A percentile compares a stretch with the other conserved stretches of the same genome.
Evolutionary conservation across 2,329 filamentous ascomycete species (phyloP).

Genomic region (Fusarium citri): DNA sequence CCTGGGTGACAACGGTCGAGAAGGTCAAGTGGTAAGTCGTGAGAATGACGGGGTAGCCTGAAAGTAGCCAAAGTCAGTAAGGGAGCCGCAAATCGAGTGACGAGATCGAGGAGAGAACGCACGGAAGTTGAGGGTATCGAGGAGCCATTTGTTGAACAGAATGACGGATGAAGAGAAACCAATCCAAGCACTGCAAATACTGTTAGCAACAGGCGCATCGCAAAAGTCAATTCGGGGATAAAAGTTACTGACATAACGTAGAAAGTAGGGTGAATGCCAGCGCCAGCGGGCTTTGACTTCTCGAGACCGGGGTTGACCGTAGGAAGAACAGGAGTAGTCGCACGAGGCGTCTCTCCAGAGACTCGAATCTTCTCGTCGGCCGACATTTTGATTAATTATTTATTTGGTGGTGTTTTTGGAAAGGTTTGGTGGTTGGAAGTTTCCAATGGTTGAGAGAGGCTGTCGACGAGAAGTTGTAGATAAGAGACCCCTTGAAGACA

Average conservation of each 20-base stretch:
- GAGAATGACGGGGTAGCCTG: constrained; percentile 81
- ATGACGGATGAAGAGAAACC: constrained; percentile 92
- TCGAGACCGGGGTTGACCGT: constrained; percentile 81
- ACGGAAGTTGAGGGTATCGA: constrained; percentile 84
- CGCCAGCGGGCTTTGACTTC: constrained; percentile 74
- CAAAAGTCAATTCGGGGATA: neutral
- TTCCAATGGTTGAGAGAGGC: constrained; percentile 23
- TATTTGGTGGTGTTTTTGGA: constrained; percentile 53
- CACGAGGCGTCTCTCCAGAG: constrained; percentile 79
- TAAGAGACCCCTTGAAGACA: constrained; percentile 46
- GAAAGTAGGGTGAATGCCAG: constrained; percentile 80
- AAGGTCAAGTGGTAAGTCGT: constrained; percentile 97
- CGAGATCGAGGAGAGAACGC: constrained; percentile 43
- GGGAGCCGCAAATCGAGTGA: constrained; percentile 1
- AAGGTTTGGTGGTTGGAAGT: constrained; percentile 30
- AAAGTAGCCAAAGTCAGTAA: constrained; percentile 34
- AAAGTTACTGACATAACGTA: constrained; percentile 75
- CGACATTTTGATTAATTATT: constrained; percentile 57
- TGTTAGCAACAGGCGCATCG: constrained; percentile 26
- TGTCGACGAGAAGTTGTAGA: constrained; percentile 38
- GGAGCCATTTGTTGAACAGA: constrained; percentile 99
- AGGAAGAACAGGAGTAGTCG: constrained; percentile 75
- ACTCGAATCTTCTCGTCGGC: constrained; percentile 83
- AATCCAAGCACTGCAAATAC: constrained; percentile 82
- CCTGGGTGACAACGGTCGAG: constrained; percentile 92